Conservation (phyloP, 75 land plant species). For the Cupressus sempervirens region DNA sequence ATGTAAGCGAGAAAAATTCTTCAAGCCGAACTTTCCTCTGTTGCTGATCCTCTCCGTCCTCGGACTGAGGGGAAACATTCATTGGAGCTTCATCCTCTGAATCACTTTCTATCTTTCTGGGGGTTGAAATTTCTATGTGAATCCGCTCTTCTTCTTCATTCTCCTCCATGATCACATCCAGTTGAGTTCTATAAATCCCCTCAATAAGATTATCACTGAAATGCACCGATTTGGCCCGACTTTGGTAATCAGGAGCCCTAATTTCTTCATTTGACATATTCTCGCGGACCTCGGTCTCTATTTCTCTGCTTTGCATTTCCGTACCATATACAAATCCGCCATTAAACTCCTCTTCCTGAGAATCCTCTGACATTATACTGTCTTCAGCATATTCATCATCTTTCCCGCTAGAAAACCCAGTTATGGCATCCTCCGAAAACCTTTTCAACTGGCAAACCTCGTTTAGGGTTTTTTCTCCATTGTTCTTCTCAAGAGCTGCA, state of each 20-base stretch:
- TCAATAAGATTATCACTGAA: not conserved
- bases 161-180: slow-evolving; percentile 8
- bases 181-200: not conserved
- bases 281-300: not conserved
- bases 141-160: not conserved
- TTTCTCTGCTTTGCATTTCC: not conserved
- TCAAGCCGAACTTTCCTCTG: not conserved
- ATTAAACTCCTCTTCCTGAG: not conserved
- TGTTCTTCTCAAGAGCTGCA: not conserved
- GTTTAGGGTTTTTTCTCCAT: not conserved
- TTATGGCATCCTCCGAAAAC: not conserved
- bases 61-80: not conserved
- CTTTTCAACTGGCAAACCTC: not conserved
- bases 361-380: not conserved
- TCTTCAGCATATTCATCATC: not conserved
- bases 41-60: not conserved
- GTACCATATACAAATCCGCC: not conserved
- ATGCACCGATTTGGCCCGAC: not conserved
- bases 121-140: not conserved
- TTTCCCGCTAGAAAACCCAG: not conserved
- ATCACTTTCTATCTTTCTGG: not conserved
- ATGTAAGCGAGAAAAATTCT: not conserved
- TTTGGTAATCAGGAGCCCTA: not conserved
- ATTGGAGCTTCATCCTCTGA: not conserved
- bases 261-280: not conserved